phyloP scores from a whole-genome alignment of 345 rosid genomes.

The Eucalyptus tenuipes region DNA sequence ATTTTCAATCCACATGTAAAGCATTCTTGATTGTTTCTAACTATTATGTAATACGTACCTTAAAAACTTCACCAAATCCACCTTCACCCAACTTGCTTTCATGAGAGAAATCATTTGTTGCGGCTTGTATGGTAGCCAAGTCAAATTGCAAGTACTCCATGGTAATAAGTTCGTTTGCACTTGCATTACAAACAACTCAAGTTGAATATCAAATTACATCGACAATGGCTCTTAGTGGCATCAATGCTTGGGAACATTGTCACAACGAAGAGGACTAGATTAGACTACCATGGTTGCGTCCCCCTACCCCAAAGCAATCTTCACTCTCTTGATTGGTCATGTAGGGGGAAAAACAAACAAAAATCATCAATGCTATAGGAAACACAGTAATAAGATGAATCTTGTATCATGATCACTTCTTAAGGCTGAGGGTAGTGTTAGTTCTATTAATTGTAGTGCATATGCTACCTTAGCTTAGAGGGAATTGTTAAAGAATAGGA shows the following conservation, averaged over 20 bases:
- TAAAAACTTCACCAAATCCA: conserved; percentile 63
- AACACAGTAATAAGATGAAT: too few species aligned
- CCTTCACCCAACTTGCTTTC: conserved; percentile 59
- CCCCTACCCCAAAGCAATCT: background rate
- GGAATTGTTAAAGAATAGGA: background rate
- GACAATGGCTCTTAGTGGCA: background rate
- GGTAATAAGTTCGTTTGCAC: conserved; percentile 6
- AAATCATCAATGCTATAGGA: too few species aligned
- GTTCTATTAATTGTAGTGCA: background rate
- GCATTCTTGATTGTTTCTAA: background rate
- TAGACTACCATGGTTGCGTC: background rate
- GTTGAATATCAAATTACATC: background rate
- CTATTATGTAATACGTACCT: conserved; percentile 7
- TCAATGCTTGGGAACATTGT: background rate
- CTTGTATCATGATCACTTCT: too few species aligned
- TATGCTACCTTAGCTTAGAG: background rate
- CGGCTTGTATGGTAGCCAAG: conserved; percentile 19
- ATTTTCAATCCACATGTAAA: background rate
- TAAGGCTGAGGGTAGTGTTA: too few species aligned
- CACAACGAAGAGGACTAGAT: background rate
- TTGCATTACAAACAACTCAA: background rate
- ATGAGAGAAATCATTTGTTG: conserved; percentile 37
- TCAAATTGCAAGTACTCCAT: conserved; percentile 34
- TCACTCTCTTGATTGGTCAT: background rate
- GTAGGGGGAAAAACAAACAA: background rate